Conservation (phyloP, 2,329 filamentous ascomycete genomes). For the Fusarium praegraminearum region DNA sequence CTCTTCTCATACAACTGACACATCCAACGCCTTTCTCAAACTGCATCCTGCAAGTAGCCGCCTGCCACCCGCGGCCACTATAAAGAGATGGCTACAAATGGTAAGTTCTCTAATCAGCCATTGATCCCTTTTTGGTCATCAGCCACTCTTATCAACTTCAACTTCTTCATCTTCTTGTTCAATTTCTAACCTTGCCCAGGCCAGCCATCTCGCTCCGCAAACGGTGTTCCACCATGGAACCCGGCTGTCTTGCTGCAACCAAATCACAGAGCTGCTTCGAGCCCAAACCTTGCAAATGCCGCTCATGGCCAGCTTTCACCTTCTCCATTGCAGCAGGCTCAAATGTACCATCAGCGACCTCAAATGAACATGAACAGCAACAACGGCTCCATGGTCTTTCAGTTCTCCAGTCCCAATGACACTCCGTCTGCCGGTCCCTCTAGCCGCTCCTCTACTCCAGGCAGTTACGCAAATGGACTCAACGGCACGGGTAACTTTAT, state of each 20-base stretch:
- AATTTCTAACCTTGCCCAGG: slow-evolving; percentile 43
- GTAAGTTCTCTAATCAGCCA: slow-evolving; percentile 30
- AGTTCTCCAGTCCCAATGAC: slow-evolving; percentile 56
- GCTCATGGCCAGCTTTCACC: slow-evolving; percentile 44
- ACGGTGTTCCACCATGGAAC: slow-evolving; percentile 55
- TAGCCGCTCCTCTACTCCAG: slow-evolving; percentile 52
- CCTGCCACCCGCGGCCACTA: slow-evolving; percentile 37
- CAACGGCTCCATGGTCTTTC: slow-evolving; percentile 56
- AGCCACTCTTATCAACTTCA: background rate
- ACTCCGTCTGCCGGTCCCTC: slow-evolving; percentile 51
- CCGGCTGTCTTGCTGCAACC: slow-evolving; percentile 57
- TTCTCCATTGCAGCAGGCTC: slow-evolving; percentile 36
- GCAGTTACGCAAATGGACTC: slow-evolving; percentile 38
- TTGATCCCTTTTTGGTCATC: background rate
- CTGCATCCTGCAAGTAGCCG: slow-evolving; percentile 42
- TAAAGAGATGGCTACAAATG: slow-evolving; percentile 51
- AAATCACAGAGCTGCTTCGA: slow-evolving; percentile 48
- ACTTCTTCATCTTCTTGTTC: slow-evolving; percentile 15
- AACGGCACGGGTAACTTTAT: slow-evolving; percentile 72
- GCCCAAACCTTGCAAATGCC: slow-evolving; percentile 46
- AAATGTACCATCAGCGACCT: slow-evolving; percentile 41
- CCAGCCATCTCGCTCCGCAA: slow-evolving; percentile 47
- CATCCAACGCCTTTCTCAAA: slow-evolving; percentile 39
- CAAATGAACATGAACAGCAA: slow-evolving; percentile 50
- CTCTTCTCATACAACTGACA: slow-evolving; percentile 33